Conservation (phyloP, 2,329 filamentous ascomycete species). For the Aureobasidium sp. region DNA sequence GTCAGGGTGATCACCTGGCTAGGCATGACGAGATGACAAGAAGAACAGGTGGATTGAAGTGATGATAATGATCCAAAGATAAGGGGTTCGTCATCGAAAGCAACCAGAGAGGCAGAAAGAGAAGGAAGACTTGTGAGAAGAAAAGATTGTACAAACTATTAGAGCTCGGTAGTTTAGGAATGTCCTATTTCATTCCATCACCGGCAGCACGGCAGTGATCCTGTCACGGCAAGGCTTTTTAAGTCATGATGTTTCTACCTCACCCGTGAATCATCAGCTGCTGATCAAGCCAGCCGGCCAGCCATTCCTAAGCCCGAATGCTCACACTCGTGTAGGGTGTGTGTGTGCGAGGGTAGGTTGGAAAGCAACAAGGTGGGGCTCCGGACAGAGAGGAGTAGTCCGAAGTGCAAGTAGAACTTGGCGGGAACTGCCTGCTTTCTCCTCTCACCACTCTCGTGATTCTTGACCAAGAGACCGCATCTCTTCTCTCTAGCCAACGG, state of each 20-base stretch:
- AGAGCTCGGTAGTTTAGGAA: conserved; percentile 1
- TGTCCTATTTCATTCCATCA: conserved; percentile 11
- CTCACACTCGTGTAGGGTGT: conserved; percentile 5
- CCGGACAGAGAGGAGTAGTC: conserved; percentile 14
- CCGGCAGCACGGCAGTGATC: conserved; percentile 8
- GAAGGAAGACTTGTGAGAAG: not conserved
- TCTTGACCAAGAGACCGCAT: not conserved
- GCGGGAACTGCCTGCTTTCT: not conserved
- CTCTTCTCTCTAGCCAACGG: not conserved
- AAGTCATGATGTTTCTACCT: conserved; percentile 11
- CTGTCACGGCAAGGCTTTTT: not conserved
- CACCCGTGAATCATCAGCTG: conserved; percentile 12
- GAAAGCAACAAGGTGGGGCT: conserved; percentile 7
- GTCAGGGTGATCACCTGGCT: conserved; percentile 10
- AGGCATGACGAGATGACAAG: conserved; percentile 1
- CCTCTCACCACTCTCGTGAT: not conserved
- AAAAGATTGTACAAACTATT: conserved; percentile 4
- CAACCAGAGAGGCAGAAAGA: not conserved
- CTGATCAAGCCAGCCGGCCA: conserved; percentile 13
- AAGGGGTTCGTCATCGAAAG: not conserved
- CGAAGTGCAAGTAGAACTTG: conserved; percentile 10
- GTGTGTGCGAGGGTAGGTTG: conserved; percentile 9
- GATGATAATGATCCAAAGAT: not conserved
- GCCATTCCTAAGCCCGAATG: not conserved
- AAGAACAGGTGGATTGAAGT: not conserved